Conservation (phyloP, 1,284 basidiomycete genomes). For the Trametes sp. region DNA sequence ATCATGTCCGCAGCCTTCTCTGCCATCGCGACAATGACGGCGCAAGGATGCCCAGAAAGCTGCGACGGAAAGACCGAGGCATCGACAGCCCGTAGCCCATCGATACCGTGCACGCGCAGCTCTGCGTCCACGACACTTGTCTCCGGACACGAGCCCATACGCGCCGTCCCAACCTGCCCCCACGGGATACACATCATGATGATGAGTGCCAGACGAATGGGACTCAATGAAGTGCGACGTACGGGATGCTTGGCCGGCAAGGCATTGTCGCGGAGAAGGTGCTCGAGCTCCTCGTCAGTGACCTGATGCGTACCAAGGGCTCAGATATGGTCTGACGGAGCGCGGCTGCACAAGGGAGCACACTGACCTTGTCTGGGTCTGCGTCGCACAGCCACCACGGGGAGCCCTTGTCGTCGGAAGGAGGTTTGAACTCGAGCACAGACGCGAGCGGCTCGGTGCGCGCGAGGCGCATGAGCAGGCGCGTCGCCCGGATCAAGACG, state of each 20-base stretch:
- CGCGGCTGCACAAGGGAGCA: not conserved
- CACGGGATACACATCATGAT: no score
- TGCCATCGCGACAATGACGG: constrained; percentile 42
- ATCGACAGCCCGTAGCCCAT: constrained; percentile 54
- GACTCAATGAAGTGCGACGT: no score
- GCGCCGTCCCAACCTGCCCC: constrained; percentile 21
- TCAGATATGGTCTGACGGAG: no score
- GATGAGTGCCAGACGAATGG: no score
- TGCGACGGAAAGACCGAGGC: constrained; percentile 52
- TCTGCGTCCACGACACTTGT: constrained; percentile 50
- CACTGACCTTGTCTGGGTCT: constrained; percentile 32
- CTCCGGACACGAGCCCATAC: constrained; percentile 16
- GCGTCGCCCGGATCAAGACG: constrained; percentile 37
- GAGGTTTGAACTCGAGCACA: constrained; percentile 31
- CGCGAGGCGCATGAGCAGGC: constrained; percentile 33
- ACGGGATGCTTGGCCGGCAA: constrained; percentile 47
- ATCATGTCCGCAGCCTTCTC: constrained; percentile 45
- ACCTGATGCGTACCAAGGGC: constrained; percentile 26
- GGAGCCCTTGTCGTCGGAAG: constrained; percentile 30
- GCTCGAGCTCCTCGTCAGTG: constrained; percentile 42
- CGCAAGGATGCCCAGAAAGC: constrained; percentile 42
- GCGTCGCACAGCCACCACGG: constrained; percentile 30
- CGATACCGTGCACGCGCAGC: constrained; percentile 53
- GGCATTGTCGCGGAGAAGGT: constrained; percentile 36
- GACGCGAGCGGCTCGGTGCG: constrained; percentile 37